Evolutionary conservation across 176 grass and related monocot genomes (phyloP), one percentile per base, ranked within the genome.

Genomic region (Elymus sibiricus): DNA sequence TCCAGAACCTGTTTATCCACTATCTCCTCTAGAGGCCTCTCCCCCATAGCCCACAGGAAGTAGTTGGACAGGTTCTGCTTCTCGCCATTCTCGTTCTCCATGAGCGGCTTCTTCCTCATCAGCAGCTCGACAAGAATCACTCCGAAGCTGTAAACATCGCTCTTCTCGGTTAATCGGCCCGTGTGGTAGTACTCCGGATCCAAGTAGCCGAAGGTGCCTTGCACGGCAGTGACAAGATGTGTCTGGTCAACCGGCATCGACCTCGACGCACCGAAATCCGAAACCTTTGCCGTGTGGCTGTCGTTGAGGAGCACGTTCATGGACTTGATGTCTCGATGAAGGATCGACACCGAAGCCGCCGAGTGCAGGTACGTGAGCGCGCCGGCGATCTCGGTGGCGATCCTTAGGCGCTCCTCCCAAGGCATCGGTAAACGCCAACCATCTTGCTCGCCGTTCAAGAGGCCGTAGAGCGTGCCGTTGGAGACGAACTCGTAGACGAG

Each of bases 161-260:
- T 82, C 79, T 87, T 87, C 32, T 87, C 70, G 6, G 38, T 87
- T 15, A 87, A 28, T 17, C 24, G 79, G 17, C 79, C 70, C 0
- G 86, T 87, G 25, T 59, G 44, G 19, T 76, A 87, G 46, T 87
- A 87, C 44, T 86, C 85, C 11, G 77, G 85, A 43, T 86, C 84
- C 13, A 86, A 21, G 55, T 73, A 86, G 0, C 85, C 85, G 3
- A 64, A 86, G 0, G 77, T 80, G 28, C 77, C 85, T 3, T 86
- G 66, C 22, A 86, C 85, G 14, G 37, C 39, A 0, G 77, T 87
- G 8, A 87, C 34, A 10, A 87, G 19, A 16, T 87, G 86, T 0
- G 70, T 82, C 46, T 77, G 79, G 2, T 82, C 70, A 19, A 69
- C 77, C 0, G 86, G 70, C 4, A 87, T 76, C 1, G 19, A 59